phyloP scores from a whole-genome alignment of 306 rosid genomes.

The Phaseolus lunatus region DNA sequence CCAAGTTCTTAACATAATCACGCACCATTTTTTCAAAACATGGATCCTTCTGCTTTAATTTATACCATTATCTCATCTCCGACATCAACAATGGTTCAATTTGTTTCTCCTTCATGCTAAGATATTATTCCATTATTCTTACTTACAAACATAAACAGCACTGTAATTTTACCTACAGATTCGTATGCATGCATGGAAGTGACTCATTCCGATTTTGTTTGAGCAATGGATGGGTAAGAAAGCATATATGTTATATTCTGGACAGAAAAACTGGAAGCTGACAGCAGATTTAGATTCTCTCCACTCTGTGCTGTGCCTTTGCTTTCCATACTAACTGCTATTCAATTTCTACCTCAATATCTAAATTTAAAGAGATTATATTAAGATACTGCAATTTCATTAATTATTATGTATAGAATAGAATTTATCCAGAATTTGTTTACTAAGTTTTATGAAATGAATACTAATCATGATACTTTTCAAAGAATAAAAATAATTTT shows the following conservation, averaged over 20 bases:
- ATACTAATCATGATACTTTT: too few relatives aligned
- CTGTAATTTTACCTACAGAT: background rate
- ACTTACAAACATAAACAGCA: background rate
- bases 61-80: conserved; percentile 17
- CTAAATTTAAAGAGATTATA: too few relatives aligned
- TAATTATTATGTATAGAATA: too few relatives aligned
- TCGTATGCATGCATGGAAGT: too few relatives aligned
- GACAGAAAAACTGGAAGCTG: background rate
- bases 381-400: too few relatives aligned
- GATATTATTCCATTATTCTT: conserved; percentile 25
- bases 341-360: too few relatives aligned
- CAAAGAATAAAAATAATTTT: too few relatives aligned
- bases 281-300: conserved; percentile 29
- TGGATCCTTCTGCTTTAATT: conserved; percentile 37
- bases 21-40: background rate
- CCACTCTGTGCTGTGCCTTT: background rate
- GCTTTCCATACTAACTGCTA: too few relatives aligned
- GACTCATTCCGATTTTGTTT: background rate
- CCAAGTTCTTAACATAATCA: conserved; percentile 39
- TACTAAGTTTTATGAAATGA: too few relatives aligned
- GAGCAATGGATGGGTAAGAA: background rate
- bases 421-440: too few relatives aligned
- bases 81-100: background rate
- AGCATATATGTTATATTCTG: conserved; percentile 1
- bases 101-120: background rate